Base-by-base conservation (phyloP, 345 rosid species). In the Camelina hispida region DNA sequence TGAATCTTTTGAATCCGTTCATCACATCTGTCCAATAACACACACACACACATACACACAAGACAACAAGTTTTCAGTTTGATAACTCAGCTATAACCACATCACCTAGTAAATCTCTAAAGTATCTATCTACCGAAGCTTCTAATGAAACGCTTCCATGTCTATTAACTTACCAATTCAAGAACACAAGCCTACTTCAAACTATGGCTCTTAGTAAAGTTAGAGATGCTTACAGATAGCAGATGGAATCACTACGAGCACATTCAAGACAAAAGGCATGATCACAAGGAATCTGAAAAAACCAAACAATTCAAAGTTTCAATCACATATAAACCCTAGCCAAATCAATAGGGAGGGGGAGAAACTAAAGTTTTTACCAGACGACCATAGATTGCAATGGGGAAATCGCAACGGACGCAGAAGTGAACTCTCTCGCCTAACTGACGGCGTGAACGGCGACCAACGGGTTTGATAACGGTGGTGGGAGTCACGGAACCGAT, bases 1-100 rank as follows among this genome's bases (percentile, higher is more conserved):
- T 95, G 98, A 59, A 95, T 95, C 86, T 92, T 92, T 79, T 89
- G 97, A 50, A 95, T 90, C 15, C 98, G 94, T 35, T 95, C 99
- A 81, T 95, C 99, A 76, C 98, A 92, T 44, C 99, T 92, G 44
- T 72, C 63, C 62, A 50, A 58, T 8, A 47, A 42, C 43, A 34
- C 6, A 44, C 9, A 42, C 43, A 34, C 6, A 44, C 9, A 34
- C 4, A 43, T 8, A 37, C 40, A 56, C 13, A 54, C 37, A 22
- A 17, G 25, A 35, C 20, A 6, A 35, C 0, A 57, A 3, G 38
- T 51, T 28, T 72, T 18, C 71, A 54, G 20, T 55, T 11, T 48
- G 25, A 54, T 22, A 44, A 52, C 10, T 10, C 14, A 10, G 7
- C 58, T 5, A 52, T 22, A 13, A 54, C 30, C 6, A 6, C 68